Evolutionary conservation across 352 stramenopile species (phyloP), one percentile per base, ranked within the genome.

Genomic region (Pythium apleroticum): DNA sequence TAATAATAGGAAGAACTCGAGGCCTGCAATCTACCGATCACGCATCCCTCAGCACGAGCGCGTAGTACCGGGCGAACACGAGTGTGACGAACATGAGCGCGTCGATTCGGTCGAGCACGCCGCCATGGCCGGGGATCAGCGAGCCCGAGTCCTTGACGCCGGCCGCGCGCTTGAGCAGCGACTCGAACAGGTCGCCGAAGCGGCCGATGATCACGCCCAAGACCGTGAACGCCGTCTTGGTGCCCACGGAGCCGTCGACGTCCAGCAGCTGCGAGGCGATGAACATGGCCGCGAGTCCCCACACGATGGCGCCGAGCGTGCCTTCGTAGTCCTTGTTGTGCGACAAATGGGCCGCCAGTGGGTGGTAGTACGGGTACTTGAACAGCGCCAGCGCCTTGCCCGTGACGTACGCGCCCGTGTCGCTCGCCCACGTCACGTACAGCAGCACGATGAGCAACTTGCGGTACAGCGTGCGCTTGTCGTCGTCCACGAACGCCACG

Each of bases 241-340:
- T 91, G 61, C 95, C 83, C 11, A 88, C 60, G 0, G 80, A 76
- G 4, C 94, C 95, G 7, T 84, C 82, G 0, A 97, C 45, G 10
- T 83, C 68, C 61, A 96, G 88, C n/a, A 85, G 8, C 5, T 80
- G 30, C 20, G 75, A 88, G 9, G 73, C 72, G 31, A 95, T 73
- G 15, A 93, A 73, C 78, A 95, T 97, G 9, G 94, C 88, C 19
- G 83, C 80, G 43, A 98, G 66, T 14, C 86, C 91, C n/a, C 86
- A 88, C 0, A 89, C 43, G 9, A 88, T 70, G 4, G 93, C 96
- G 15, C 89, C 92, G 5, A 98, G 52, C 8, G 96, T 93, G 19
- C 96, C 96, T 76, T 99, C 95, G 17, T 98, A 90, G 49, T 97
- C 97, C 71, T 99, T 99, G 80, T 98, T 98, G 22, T 96, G 96